Conservation (phyloP, 495 filamentous ascomycete genomes). For the Aspergillus egyptiacus region DNA sequence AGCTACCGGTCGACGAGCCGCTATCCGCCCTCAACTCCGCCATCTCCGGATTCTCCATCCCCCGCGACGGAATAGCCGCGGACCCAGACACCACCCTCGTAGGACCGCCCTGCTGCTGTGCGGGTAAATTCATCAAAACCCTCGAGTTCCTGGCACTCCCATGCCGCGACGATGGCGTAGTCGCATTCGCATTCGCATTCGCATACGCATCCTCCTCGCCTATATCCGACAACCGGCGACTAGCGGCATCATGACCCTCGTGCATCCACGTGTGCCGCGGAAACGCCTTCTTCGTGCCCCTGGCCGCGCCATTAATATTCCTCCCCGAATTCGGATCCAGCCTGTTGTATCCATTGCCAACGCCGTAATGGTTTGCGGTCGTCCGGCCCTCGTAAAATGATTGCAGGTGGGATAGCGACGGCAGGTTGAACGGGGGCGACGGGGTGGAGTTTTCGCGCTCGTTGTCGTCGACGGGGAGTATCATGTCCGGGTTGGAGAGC, state of each 20-base stretch:
- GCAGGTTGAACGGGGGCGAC: conserved; percentile 41
- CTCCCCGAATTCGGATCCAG: neutral
- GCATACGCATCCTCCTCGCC: conserved; percentile 61
- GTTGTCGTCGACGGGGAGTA: conserved; percentile 60
- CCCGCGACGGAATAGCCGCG: conserved; percentile 10
- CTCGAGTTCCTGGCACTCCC: conserved; percentile 11
- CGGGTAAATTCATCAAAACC: too few species aligned
- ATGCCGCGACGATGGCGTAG: conserved; percentile 6
- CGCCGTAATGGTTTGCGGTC: conserved; percentile 3
- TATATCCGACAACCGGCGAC: conserved; percentile 67
- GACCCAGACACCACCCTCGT: too few species aligned
- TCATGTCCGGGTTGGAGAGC: conserved; percentile 91
- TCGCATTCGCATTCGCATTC: too few species aligned
- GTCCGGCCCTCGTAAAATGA: conserved; percentile 22
- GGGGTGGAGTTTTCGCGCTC: conserved; percentile 52
- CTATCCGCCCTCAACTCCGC: conserved; percentile 26
- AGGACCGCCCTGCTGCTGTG: too few species aligned
- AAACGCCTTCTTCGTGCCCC: conserved; percentile 26
- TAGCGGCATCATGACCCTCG: conserved; percentile 46
- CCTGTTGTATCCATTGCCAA: too few species aligned
- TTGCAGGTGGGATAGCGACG: conserved; percentile 35
- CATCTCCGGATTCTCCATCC: conserved; percentile 7
- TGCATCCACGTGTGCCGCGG: conserved; percentile 44
- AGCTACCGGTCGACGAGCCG: conserved; percentile 36
- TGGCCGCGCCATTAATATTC: neutral